phyloP scores from a whole-genome alignment of 352 stramenopile genomes.

The Phytophthora fragariae region DNA sequence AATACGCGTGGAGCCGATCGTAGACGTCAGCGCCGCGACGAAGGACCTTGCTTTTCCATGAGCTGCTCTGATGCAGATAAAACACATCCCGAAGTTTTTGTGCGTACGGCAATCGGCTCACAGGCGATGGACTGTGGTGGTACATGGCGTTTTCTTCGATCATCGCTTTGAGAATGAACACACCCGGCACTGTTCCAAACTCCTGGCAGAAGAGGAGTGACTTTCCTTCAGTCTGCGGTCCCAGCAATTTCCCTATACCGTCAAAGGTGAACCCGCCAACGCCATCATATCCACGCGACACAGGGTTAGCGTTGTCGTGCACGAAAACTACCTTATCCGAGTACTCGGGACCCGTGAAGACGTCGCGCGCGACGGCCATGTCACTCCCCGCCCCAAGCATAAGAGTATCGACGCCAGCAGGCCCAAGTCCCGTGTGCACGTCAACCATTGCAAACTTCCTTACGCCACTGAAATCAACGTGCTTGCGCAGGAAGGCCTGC shows the following conservation, averaged over 20 bases:
- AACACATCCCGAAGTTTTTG: constrained; percentile 78
- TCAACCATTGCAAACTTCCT: constrained; percentile 86
- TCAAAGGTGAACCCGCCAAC: constrained; percentile 53
- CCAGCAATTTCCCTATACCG: constrained; percentile 47
- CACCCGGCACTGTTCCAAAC: constrained; percentile 69
- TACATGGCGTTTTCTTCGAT: constrained; percentile 72
- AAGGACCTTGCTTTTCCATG: constrained; percentile 70
- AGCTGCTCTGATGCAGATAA: constrained; percentile 75
- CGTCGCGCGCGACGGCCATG: constrained; percentile 36
- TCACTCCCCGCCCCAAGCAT: constrained; percentile 43
- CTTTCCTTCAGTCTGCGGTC: constrained; percentile 25
- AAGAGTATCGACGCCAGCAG: constrained; percentile 65
- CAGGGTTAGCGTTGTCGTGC: constrained; percentile 40
- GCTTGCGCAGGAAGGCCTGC: constrained; percentile 62
- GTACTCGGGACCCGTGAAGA: constrained; percentile 40
- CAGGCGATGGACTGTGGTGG: constrained; percentile 46
- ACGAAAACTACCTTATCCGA: constrained; percentile 42
- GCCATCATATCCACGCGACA: constrained; percentile 65
- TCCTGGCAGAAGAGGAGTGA: constrained; percentile 65
- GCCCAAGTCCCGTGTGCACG: constrained; percentile 93
- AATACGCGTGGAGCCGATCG: constrained; percentile 44
- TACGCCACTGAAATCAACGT: constrained; percentile 52
- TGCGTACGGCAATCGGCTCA: constrained; percentile 59
- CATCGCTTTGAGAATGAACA: constrained; percentile 70
- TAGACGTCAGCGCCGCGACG: constrained; percentile 60